Conservation (phyloP, 1,284 basidiomycete species). For the Boletus semigastroideus region DNA sequence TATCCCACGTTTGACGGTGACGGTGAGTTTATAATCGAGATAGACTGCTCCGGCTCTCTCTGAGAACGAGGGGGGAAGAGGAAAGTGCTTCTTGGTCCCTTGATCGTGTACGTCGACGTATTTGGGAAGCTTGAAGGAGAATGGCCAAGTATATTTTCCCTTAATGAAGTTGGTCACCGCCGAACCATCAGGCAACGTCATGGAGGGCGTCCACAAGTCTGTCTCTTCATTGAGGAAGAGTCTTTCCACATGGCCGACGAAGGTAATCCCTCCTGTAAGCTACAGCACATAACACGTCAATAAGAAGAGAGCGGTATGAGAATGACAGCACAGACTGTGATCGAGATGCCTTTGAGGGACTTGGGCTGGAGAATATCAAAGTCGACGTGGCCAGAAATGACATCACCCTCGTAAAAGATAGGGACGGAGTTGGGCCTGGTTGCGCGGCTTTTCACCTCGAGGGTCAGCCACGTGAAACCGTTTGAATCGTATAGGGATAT, state of each 20-base stretch:
- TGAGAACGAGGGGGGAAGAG: conserved; percentile 48
- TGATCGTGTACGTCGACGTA: conserved; percentile 37
- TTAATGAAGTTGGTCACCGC: conserved; percentile 36
- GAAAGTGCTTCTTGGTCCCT: conserved; percentile 33
- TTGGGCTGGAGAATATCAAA: conserved; percentile 46
- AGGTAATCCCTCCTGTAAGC: conserved; percentile 42
- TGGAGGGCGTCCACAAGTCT: conserved; percentile 37
- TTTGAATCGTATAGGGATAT: conserved; percentile 42
- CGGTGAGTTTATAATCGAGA: conserved; percentile 50
- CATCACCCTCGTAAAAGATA: conserved; percentile 45
- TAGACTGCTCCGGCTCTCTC: conserved; percentile 46
- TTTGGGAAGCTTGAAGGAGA: conserved; percentile 43
- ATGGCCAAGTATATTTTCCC: conserved; percentile 47
- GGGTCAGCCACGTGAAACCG: conserved; percentile 41
- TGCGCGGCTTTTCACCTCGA: conserved; percentile 43
- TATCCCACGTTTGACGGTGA: conserved; percentile 46
- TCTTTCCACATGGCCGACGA: conserved; percentile 46
- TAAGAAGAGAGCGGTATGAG: not conserved
- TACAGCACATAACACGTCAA: conserved; percentile 14
- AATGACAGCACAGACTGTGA: conserved; percentile 32
- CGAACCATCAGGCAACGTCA: conserved; percentile 22
- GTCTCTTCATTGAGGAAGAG: conserved; percentile 41
- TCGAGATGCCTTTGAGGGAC: conserved; percentile 43
- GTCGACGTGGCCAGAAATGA: conserved; percentile 44
- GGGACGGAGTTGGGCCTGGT: conserved; percentile 35